Evolutionary conservation across 2,329 filamentous ascomycete genomes (phyloP).

Genomic region (Podosphaera aphanis): DNA sequence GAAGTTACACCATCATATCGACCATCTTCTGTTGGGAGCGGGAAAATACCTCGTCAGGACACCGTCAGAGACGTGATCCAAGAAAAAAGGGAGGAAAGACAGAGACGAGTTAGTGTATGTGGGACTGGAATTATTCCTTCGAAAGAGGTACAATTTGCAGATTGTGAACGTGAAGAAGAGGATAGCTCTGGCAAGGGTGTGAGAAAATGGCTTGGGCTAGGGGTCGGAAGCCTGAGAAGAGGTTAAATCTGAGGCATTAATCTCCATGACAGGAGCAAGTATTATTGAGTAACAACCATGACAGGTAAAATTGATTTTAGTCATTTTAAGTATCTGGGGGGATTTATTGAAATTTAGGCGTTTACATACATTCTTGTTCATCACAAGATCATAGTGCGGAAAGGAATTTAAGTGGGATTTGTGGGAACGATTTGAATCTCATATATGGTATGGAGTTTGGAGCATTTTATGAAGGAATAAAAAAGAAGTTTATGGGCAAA

Average conservation of each 20-base stretch:
- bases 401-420: too few relatives aligned
- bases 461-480: too few relatives aligned
- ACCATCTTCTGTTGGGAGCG: slow-evolving; percentile 1
- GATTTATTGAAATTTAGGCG: too few relatives aligned
- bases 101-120: background rate
- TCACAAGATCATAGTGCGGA: too few relatives aligned
- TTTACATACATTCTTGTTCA: too few relatives aligned
- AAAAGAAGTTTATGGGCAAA: too few relatives aligned
- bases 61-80: background rate
- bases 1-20: background rate
- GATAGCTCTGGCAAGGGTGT: background rate
- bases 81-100: slow-evolving; percentile 1
- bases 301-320: too few relatives aligned
- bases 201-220: slow-evolving; percentile 2
- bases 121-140: background rate
- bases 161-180: background rate
- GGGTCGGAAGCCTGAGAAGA: background rate
- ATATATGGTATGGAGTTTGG: too few relatives aligned
- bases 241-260: background rate
- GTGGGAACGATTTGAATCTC: too few relatives aligned
- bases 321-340: too few relatives aligned
- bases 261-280: background rate
- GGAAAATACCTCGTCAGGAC: background rate
- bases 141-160: background rate
- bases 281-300: too few relatives aligned